These are phyloP conservation scores for Cladophialophora psammophila DNA, from an alignment of 2,329 filamentous ascomycete genomes.

Conservation along the genomic window DNA sequence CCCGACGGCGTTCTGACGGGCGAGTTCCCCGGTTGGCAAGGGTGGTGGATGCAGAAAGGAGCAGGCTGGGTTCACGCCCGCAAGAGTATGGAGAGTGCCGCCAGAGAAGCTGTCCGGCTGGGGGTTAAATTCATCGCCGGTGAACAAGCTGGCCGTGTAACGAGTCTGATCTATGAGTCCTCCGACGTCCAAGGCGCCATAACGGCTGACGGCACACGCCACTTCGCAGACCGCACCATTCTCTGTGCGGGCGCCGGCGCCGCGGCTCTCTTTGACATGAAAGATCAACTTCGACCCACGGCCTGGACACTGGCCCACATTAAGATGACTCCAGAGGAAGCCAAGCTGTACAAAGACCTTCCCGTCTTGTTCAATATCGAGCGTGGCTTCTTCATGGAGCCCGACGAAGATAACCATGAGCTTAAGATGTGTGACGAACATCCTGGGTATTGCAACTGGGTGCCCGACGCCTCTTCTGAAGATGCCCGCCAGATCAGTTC, in stretches of 20 bases:
- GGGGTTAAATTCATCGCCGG: slow-evolving; percentile 59
- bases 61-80: slow-evolving; percentile 64
- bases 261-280: slow-evolving; percentile 53
- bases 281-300: slow-evolving; percentile 54
- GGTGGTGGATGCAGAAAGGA: slow-evolving; percentile 51
- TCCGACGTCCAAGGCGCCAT: slow-evolving; percentile 51
- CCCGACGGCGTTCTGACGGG: slow-evolving; percentile 58
- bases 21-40: slow-evolving; percentile 54
- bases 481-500: slow-evolving; percentile 46
- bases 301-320: slow-evolving; percentile 59
- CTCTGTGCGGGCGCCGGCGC: slow-evolving; percentile 55
- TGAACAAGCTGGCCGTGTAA: slow-evolving; percentile 48
- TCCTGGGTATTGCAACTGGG: slow-evolving; percentile 62
- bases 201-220: slow-evolving; percentile 49
- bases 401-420: slow-evolving; percentile 50
- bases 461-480: slow-evolving; percentile 38
- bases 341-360: slow-evolving; percentile 50
- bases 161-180: slow-evolving; percentile 46
- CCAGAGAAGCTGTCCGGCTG: slow-evolving; percentile 53
- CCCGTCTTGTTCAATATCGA: slow-evolving; percentile 58
- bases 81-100: slow-evolving; percentile 57
- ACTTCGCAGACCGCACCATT: slow-evolving; percentile 50
- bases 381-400: slow-evolving; percentile 59
- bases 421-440: slow-evolving; percentile 60
- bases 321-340: slow-evolving; percentile 52